Percentiles rank a stretch among this genome's conserved stretches.
Evolutionary conservation across 441 rosid genomes (phyloP).

Genomic region (Erodium texanum): DNA sequence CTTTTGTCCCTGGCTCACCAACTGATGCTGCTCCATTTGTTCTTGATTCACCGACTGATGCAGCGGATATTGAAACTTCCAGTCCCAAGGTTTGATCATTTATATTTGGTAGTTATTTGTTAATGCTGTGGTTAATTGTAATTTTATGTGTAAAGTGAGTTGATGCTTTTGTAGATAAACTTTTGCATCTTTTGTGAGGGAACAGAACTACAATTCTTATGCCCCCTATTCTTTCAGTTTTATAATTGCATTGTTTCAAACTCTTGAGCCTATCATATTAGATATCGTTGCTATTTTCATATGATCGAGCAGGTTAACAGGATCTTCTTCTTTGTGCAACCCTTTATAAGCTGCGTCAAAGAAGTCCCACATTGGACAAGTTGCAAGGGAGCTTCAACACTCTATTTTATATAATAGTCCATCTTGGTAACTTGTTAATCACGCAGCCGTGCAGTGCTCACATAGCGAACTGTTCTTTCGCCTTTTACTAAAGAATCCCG

Average conservation of each 20-base stretch:
- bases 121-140: neutral
- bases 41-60: slow-evolving; percentile 14
- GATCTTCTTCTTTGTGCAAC: no score
- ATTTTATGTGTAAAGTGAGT: neutral
- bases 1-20: slow-evolving; percentile 31
- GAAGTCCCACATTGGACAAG: no score
- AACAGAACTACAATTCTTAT: neutral
- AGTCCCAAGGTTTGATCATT: neutral
- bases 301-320: no score
- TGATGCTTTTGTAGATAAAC: neutral
- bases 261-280: neutral
- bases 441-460: no score
- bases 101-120: neutral
- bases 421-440: no score
- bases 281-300: neutral
- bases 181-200: neutral
- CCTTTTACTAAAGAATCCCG: no score
- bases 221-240: neutral
- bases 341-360: no score
- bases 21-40: neutral
- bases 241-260: no score
- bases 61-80: slow-evolving; percentile 23
- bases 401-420: no score
- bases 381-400: no score
- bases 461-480: no score